These are phyloP conservation scores for Saksenaea vasiformis DNA, from an alignment of 371 early-diverging fungal species.

Conservation along the genomic window DNA sequence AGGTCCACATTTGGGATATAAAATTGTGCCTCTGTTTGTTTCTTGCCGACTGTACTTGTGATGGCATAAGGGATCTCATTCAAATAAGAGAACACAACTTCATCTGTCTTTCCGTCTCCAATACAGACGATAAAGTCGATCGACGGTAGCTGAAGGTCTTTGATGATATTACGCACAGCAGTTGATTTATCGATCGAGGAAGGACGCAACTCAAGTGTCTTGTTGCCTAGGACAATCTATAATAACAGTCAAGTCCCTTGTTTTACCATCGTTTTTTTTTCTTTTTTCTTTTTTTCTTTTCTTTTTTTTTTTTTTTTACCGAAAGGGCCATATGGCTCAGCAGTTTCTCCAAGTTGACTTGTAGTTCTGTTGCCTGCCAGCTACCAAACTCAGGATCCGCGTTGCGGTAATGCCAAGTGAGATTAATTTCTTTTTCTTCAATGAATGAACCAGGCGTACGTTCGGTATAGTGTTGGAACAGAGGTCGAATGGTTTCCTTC, in stretches of 20 bases:
- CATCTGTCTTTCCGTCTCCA: slow-evolving; percentile 95
- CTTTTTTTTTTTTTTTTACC: slow-evolving; percentile 36
- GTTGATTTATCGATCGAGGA: slow-evolving; percentile 89
- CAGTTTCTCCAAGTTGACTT: slow-evolving; percentile 92
- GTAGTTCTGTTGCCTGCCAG: slow-evolving; percentile 79
- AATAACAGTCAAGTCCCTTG: background rate
- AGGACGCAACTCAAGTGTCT: slow-evolving; percentile 93
- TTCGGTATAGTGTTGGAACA: slow-evolving; percentile 93
- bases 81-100: slow-evolving; percentile 80
- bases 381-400: slow-evolving; percentile 89
- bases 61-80: slow-evolving; percentile 65
- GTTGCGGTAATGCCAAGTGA: slow-evolving; percentile 93
- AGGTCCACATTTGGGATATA: slow-evolving; percentile 75
- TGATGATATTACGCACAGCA: slow-evolving; percentile 85
- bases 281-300: background rate
- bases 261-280: background rate
- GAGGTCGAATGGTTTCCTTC: slow-evolving; percentile 89
- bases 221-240: slow-evolving; percentile 88
- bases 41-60: slow-evolving; percentile 95
- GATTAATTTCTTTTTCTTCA: slow-evolving; percentile 88
- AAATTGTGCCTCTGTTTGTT: slow-evolving; percentile 90
- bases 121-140: slow-evolving; percentile 82
- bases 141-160: slow-evolving; percentile 58
- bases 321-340: slow-evolving; percentile 92
- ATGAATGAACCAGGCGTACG: slow-evolving; percentile 94